phyloP scores from a whole-genome alignment of 148 eudicot genomes.

The Dysphania ambrosioides region DNA sequence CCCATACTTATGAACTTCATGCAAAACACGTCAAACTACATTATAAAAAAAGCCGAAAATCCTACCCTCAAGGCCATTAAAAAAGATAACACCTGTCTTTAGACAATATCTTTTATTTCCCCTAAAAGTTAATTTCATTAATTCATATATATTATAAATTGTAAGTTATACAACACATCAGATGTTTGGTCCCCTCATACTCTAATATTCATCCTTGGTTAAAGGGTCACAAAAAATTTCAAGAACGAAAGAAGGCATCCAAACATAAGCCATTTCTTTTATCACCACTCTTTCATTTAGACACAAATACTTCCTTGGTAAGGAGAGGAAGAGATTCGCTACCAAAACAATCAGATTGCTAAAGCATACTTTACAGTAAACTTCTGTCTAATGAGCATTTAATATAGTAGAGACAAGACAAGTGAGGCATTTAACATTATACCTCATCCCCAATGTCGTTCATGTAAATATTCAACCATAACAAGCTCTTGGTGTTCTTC shows the following conservation, averaged over 20 bases:
- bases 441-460: constrained; percentile 98
- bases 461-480: constrained; percentile 71
- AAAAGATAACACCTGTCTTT: no score
- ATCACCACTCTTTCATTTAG: background rate
- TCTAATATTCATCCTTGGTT: background rate
- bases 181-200: background rate
- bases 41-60: no score
- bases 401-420: background rate
- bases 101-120: no score
- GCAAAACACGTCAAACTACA: no score
- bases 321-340: no score
- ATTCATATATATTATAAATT: no score
- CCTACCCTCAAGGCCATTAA: no score
- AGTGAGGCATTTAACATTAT: constrained; percentile 16
- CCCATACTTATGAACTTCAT: no score
- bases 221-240: background rate
- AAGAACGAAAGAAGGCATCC: background rate
- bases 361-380: background rate
- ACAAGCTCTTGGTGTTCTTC: constrained; percentile 65
- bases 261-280: background rate
- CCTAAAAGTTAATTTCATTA: background rate
- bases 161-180: background rate
- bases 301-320: background rate
- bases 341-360: background rate
- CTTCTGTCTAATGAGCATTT: background rate